phyloP scores from a whole-genome alignment of 768 basidiomycete species.

The Leccinum arenicola region DNA sequence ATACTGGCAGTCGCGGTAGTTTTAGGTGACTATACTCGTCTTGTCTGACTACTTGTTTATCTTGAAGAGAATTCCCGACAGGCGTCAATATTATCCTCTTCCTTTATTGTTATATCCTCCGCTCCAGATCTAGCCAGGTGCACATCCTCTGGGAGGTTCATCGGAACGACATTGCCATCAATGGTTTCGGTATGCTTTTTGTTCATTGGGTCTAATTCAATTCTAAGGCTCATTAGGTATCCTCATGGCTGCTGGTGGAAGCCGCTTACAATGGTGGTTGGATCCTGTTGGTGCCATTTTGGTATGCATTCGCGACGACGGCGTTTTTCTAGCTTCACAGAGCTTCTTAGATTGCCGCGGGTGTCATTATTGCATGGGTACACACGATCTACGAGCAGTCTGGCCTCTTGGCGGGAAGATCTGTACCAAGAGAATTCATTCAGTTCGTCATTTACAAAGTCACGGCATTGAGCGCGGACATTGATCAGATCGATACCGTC shows the following conservation, averaged over 20 bases:
- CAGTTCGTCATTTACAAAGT: constrained; percentile 90
- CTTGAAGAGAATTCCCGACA: constrained; percentile 25
- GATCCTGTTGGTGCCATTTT: constrained; percentile 79
- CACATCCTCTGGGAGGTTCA: constrained; percentile 95
- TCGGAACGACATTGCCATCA: constrained; percentile 84
- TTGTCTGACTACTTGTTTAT: not conserved
- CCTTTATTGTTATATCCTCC: constrained; percentile 78
- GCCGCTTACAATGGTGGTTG: constrained; percentile 78
- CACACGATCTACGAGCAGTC: constrained; percentile 80
- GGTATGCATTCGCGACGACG: constrained; percentile 39
- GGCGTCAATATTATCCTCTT: constrained; percentile 86
- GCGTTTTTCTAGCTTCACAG: not conserved
- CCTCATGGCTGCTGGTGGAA: constrained; percentile 81
- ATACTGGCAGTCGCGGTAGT: constrained; percentile 82
- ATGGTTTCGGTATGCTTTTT: constrained; percentile 57
- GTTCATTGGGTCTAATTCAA: not conserved
- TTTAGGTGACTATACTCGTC: constrained; percentile 43
- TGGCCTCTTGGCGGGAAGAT: constrained; percentile 84
- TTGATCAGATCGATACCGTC: constrained; percentile 86
- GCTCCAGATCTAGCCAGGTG: constrained; percentile 85
- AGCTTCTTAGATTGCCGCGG: constrained; percentile 61
- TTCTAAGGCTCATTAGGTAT: constrained; percentile 47
- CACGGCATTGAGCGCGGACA: constrained; percentile 83
- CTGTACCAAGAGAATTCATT: constrained; percentile 89
- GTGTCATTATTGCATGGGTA: constrained; percentile 76